Evolutionary conservation across 179 eudicot genomes (phyloP), one percentile per base, ranked within the genome.

Genomic region (Silene noctiflora): DNA sequence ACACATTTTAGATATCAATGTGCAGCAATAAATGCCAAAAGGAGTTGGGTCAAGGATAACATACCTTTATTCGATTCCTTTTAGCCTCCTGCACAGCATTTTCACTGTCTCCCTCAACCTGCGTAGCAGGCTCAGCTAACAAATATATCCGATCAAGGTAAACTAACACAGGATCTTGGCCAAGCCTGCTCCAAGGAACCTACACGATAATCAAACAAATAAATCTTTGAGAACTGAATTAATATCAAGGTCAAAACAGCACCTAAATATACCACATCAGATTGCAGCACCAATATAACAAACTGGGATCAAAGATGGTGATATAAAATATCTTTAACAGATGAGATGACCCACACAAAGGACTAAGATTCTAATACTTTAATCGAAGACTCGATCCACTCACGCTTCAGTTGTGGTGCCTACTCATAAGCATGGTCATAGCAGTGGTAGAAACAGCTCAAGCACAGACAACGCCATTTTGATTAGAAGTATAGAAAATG

Each of bases 131-230:
- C 80, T 91, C 97, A 59, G 98, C 99, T 75, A 96, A 80, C 72
- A 96, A 79, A 80, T 78, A 96, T 39, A 96, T 96, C 31, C 89
- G 86, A 85, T 96, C 99, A 78, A 96, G 81, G 76, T 86, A 82
- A 42, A 96, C 99, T 75, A 96, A 63, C 75, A 96, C 99, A n/a
- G 99, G 99, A 83, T 96, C 98, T 82, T 96, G 99, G 74, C 99
- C 99, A 81, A 96, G 97, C 87, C 97, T 90, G 87, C 98, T 96
- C 99, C 99, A 96, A 51, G 99, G 98, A 78, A 96, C 96, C 99
- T 96, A 85, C 63, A 73, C 73, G 75, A 66, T 29, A 71, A 66
- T 56, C 60, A 68, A 64, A 64, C 44, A 73, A 1, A 63, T 14
- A 61, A 29, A 69, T n/a, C 35, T 63, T 60, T 8, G 9, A 33